Evolutionary conservation across 2,329 filamentous ascomycete genomes (phyloP), one percentile per base, ranked within the genome.

Genomic region (Monosporascus sp.): DNA sequence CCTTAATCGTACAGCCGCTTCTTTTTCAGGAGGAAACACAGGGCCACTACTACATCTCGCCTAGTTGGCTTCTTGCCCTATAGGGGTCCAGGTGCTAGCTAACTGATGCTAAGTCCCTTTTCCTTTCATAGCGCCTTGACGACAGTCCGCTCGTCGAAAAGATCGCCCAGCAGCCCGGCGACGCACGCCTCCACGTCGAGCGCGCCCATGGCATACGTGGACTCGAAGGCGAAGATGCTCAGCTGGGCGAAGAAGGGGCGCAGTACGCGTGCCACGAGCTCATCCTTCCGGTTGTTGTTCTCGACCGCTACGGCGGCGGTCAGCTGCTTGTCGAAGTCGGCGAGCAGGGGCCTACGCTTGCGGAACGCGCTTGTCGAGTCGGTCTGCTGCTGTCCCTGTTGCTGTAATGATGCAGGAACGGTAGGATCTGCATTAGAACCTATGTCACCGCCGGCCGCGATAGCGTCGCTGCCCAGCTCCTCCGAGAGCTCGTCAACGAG

Each of bases 181-280:
- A 80, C 75, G 63, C 89, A 91, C 9, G 76, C 77, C 50, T 85
- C 80, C 62, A 78, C 68, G 68, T 95, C 90, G 26, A 88, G 72
- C 43, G 70, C 70, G 37, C 84, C 86, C 85, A 97, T 92, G 17
- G 87, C 85, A 70, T 99, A 99, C 52, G 88, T 93, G 57, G 87
- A 88, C 74, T 99, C 94, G 72, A 97, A 99, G 0, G 89, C 87
- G 68, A 87, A 89, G 64, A 99, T 97, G 68, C 92, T 97, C 58
- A 99, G 74, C 67, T 95, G 89, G 16, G 87, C 88, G 66, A 97
- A 91, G 72, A 97, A 97, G 0, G 93, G 93, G 60, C 89, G 79
- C 57, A 97, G 72, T 14, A 97, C 81, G 66, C 87, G 87, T 54
- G 85, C 84, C 5, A 94, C 82, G 54, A 97, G 72, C 69, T 87